These are phyloP conservation scores for Middelhovenomyces tepae DNA, from an alignment of 805 yeast genomes.

Conservation along the genomic window DNA sequence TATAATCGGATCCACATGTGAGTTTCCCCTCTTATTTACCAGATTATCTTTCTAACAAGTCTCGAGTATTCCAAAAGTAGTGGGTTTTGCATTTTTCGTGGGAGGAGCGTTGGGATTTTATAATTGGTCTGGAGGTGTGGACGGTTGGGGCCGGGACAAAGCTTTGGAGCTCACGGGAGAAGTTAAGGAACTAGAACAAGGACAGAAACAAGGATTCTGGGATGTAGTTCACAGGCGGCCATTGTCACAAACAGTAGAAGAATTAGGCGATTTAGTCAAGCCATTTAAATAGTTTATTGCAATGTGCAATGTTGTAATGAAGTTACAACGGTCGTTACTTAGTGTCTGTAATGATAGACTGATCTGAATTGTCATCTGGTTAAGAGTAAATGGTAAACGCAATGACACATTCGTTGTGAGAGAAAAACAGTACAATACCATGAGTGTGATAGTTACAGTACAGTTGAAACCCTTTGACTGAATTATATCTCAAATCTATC, in stretches of 20 bases:
- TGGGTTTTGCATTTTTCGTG: conserved; percentile 40
- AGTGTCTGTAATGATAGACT: too few species aligned
- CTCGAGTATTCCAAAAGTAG: conserved; percentile 28
- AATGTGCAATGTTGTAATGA: too few species aligned
- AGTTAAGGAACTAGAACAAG: conserved; percentile 32
- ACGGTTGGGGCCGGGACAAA: conserved; percentile 21
- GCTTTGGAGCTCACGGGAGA: conserved; percentile 19
- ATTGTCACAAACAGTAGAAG: conserved; percentile 65
- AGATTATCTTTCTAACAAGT: conserved; percentile 16
- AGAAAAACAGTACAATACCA: too few species aligned
- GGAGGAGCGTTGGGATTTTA: conserved; percentile 38
- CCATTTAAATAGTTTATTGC: conserved; percentile 13
- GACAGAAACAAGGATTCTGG: conserved; percentile 56
- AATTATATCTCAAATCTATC: too few species aligned
- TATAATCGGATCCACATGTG: conserved; percentile 30
- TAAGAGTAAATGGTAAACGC: too few species aligned
- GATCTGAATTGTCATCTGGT: too few species aligned
- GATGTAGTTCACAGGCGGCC: conserved; percentile 76
- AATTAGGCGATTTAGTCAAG: conserved; percentile 44
- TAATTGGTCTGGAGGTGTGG: conserved; percentile 24
- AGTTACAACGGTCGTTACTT: too few species aligned
- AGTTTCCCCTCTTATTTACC: conserved; percentile 2
- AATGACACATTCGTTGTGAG: too few species aligned
- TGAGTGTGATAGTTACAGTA: too few species aligned
- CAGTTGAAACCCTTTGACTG: too few species aligned